Percentiles rank a stretch among this genome's conserved stretches.
These are phyloP conservation scores for Mycena filopes DNA, from an alignment of 768 basidiomycete genomes.

Conservation along the genomic window DNA sequence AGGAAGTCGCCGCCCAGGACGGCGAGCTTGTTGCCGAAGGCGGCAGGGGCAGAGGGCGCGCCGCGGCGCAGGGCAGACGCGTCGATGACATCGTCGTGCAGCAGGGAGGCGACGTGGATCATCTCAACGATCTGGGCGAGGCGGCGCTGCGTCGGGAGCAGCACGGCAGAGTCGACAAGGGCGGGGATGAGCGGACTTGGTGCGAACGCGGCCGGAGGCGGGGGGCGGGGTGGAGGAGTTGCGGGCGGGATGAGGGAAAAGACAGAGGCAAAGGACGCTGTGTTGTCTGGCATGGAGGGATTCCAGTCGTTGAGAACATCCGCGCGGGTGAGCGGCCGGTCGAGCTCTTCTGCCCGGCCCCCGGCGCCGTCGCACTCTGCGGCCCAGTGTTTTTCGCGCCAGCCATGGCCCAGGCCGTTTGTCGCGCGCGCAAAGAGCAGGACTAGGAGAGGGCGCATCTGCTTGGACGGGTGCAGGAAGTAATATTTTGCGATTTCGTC, in stretches of 20 bases:
- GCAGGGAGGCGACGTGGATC: conserved; percentile 94
- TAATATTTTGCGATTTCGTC: conserved; percentile 92
- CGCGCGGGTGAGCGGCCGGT: conserved; percentile 80
- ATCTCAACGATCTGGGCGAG: conserved; percentile 98
- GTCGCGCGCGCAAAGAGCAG: conserved; percentile 92
- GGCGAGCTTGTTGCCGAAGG: conserved; percentile 91
- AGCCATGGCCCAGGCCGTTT: conserved; percentile 83
- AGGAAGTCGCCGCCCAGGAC: conserved; percentile 97
- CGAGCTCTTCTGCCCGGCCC: conserved; percentile 68
- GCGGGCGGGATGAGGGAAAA: conserved; percentile 60
- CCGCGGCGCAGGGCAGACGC: conserved; percentile 69
- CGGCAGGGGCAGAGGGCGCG: conserved; percentile 68
- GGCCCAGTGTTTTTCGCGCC: conserved; percentile 68
- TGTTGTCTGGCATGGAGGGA: conserved; percentile 84
- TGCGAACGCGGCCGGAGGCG: conserved; percentile 39
- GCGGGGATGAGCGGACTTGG: conserved; percentile 33
- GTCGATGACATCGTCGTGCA: conserved; percentile 94
- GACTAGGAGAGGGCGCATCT: conserved; percentile 89
- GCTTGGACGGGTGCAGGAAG: conserved; percentile 89
- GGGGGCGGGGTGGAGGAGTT: conserved; percentile 46
- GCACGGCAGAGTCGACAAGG: conserved; percentile 47
- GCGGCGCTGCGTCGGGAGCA: conserved; percentile 90
- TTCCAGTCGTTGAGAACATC: conserved; percentile 94
- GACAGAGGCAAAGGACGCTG: conserved; percentile 71
- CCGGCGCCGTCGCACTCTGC: conserved; percentile 67